Conservation (phyloP, 228 moss, liverwort and hornwort species). For the Sphagnum magellanicum region DNA sequence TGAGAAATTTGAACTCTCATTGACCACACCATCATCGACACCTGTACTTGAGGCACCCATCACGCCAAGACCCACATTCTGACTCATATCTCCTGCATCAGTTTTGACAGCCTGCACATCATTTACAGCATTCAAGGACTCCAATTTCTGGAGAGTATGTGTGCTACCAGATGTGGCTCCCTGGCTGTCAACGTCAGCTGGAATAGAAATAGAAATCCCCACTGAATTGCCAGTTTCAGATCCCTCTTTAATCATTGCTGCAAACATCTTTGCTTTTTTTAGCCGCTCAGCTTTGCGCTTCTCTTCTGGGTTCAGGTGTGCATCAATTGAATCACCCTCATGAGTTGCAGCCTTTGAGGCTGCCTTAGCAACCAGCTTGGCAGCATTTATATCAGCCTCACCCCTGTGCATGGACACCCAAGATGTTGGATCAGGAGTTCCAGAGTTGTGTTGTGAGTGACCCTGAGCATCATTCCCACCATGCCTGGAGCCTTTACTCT, state of each 20-base stretch:
- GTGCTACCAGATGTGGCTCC: conserved; percentile 3
- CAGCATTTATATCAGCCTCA: conserved; percentile 9
- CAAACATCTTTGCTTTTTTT: conserved; percentile 40
- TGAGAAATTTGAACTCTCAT: conserved; percentile 1
- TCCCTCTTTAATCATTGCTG: conserved; percentile 44
- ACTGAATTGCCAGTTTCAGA: conserved; percentile 9
- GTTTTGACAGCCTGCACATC: not conserved
- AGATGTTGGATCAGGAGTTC: not conserved
- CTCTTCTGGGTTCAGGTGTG: conserved; percentile 23
- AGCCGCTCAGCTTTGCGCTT: conserved; percentile 37
- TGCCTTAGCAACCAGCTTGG: conserved; percentile 15
- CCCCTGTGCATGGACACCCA: not conserved
- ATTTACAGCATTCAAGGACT: not conserved
- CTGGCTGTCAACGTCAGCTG: conserved; percentile 5
- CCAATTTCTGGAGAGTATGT: not conserved
- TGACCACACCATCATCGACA: conserved; percentile 3
- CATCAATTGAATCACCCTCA: conserved; percentile 16
- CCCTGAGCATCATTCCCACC: not conserved
- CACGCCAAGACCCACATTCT: not conserved
- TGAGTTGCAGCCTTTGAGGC: conserved; percentile 13
- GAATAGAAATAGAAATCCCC: conserved; percentile 11
- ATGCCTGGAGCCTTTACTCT: not conserved
- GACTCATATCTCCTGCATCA: not conserved
- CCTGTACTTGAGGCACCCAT: not conserved
- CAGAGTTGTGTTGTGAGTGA: not conserved